phyloP scores from a whole-genome alignment of 2,329 filamentous ascomycete genomes.

The Diaporthe vexans region DNA sequence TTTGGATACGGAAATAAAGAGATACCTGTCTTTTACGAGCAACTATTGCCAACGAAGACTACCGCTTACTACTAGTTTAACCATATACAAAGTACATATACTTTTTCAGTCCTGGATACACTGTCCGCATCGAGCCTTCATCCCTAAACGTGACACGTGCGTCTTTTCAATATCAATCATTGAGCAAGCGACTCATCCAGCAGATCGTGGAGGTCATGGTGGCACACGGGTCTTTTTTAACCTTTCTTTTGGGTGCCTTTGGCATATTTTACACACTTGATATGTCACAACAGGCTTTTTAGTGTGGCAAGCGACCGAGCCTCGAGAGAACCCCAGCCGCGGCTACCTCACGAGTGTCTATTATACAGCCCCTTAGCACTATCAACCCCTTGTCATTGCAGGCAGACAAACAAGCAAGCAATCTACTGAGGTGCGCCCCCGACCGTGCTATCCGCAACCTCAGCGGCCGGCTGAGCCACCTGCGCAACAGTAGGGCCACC shows the following conservation, averaged over 20 bases:
- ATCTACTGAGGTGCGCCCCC: not conserved
- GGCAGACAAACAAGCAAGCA: too few species aligned
- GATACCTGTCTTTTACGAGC: slow-evolving; percentile 35
- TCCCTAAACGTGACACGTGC: not conserved
- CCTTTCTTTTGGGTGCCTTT: not conserved
- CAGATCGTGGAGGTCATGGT: too few species aligned
- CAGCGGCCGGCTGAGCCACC: not conserved
- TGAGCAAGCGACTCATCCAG: not conserved
- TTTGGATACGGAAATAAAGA: slow-evolving; percentile 9
- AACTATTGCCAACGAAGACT: slow-evolving; percentile 18
- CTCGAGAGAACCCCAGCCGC: not conserved
- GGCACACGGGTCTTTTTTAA: not conserved
- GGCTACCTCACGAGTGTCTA: not conserved
- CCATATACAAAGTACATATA: slow-evolving; percentile 21
- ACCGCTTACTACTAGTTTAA: slow-evolving; percentile 28
- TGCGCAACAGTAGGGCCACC: not conserved
- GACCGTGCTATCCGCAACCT: not conserved
- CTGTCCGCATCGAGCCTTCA: not conserved
- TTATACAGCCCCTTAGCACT: slow-evolving; percentile 6
- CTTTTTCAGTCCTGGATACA: slow-evolving; percentile 4
- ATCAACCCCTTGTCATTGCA: not conserved
- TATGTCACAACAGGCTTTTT: not conserved
- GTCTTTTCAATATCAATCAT: not conserved
- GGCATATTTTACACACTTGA: not conserved
- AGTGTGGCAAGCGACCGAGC: not conserved